These are phyloP conservation scores for Lipomyces lipofer DNA, from an alignment of 805 yeast species.

Conservation along the genomic window DNA sequence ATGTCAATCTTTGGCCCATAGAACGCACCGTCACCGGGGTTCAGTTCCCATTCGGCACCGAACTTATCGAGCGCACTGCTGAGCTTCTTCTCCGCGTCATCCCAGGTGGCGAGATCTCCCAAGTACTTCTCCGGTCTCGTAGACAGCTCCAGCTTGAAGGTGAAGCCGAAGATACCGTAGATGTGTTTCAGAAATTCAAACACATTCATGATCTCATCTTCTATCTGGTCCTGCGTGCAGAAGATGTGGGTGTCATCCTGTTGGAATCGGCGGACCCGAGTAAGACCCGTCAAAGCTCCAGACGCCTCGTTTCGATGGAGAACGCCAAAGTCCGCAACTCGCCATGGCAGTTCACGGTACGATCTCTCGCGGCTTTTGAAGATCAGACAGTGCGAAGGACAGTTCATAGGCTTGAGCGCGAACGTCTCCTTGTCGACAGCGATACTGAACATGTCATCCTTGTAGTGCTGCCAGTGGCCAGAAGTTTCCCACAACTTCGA, in stretches of 20 bases:
- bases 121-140: constrained; percentile 82
- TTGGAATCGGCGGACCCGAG: constrained; percentile 91
- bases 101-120: constrained; percentile 79
- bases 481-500: constrained; percentile 97
- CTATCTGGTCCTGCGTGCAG: constrained; percentile 77
- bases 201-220: constrained; percentile 68
- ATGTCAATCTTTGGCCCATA: constrained; percentile 72
- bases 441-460: constrained; percentile 95
- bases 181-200: constrained; percentile 72
- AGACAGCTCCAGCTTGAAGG: constrained; percentile 67
- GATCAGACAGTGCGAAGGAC: constrained; percentile 79
- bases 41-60: constrained; percentile 63
- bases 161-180: constrained; percentile 66
- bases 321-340: constrained; percentile 86
- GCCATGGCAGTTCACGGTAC: constrained; percentile 80
- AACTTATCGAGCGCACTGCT: constrained; percentile 57
- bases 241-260: constrained; percentile 98
- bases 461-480: constrained; percentile 98
- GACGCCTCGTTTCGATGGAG: constrained; percentile 92
- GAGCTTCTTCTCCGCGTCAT: constrained; percentile 72
- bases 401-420: constrained; percentile 87
- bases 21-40: constrained; percentile 95
- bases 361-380: constrained; percentile 75
- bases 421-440: constrained; percentile 94
- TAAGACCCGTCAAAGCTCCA: constrained; percentile 89